Conservation (phyloP, 805 yeast genomes). For the Candida taoyuanica region DNA sequence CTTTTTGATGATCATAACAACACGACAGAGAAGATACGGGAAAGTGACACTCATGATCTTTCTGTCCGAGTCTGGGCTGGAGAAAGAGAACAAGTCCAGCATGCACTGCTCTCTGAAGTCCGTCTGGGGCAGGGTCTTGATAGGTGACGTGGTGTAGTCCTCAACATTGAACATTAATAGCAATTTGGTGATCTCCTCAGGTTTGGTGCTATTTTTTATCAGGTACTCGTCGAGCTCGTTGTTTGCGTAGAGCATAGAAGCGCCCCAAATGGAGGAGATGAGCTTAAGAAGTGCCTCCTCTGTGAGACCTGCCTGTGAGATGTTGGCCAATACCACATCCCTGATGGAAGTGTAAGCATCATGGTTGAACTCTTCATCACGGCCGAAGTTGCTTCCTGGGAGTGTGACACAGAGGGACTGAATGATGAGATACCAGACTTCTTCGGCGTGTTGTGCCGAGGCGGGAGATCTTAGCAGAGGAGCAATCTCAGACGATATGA, state of each 20-base stretch:
- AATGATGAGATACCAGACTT: slow-evolving; percentile 39
- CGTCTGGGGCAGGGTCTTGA: slow-evolving; percentile 39
- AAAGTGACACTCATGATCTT: slow-evolving; percentile 29
- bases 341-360: slow-evolving; percentile 41
- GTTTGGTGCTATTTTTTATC: slow-evolving; percentile 25
- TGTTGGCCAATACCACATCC: slow-evolving; percentile 36
- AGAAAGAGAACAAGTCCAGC: slow-evolving; percentile 43
- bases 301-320: slow-evolving; percentile 29
- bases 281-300: slow-evolving; percentile 37
- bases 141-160: slow-evolving; percentile 51
- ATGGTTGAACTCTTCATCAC: slow-evolving; percentile 43
- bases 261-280: slow-evolving; percentile 47
- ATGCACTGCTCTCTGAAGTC: slow-evolving; percentile 54
- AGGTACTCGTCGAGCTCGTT: slow-evolving; percentile 48
- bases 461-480: slow-evolving; percentile 17
- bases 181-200: slow-evolving; percentile 34
- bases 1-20: slow-evolving; percentile 57
- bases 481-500: slow-evolving; percentile 29
- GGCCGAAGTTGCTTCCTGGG: slow-evolving; percentile 25
- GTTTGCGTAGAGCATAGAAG: slow-evolving; percentile 54
- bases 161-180: slow-evolving; percentile 41
- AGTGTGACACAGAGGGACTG: slow-evolving; percentile 39
- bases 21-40: slow-evolving; percentile 51
- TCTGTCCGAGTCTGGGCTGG: slow-evolving; percentile 16
- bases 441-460: slow-evolving; percentile 9